These are phyloP conservation scores for Cenchrus fungigraminus DNA, from an alignment of 176 grass and related monocot species.

Conservation along the genomic window DNA sequence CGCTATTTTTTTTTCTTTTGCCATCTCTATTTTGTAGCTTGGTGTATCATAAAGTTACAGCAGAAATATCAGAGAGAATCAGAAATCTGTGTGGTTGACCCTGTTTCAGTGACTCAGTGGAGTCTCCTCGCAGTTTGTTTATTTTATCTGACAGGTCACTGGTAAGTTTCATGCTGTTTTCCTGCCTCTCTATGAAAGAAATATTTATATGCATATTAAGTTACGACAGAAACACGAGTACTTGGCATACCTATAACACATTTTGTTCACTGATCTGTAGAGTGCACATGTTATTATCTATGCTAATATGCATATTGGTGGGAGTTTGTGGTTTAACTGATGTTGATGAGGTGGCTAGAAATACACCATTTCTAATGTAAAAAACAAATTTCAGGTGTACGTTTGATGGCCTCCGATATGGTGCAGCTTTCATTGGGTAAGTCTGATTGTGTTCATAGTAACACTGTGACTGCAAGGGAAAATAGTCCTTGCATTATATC, in stretches of 20 bases:
- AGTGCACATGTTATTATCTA: neutral
- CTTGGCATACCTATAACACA: neutral
- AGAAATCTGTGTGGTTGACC: slow-evolving; percentile 55
- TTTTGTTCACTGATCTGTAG: slow-evolving; percentile 16
- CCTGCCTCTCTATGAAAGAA: slow-evolving; percentile 14
- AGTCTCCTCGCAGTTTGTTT: slow-evolving; percentile 85
- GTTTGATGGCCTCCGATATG: slow-evolving; percentile 94
- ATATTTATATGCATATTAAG: slow-evolving; percentile 7
- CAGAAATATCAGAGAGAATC: slow-evolving; percentile 45
- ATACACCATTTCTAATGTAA: slow-evolving; percentile 33
- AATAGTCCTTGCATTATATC: slow-evolving; percentile 6
- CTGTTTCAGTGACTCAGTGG: slow-evolving; percentile 80
- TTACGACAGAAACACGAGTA: neutral
- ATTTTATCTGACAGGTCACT: slow-evolving; percentile 93
- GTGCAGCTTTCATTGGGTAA: slow-evolving; percentile 96
- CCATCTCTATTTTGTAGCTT: slow-evolving; percentile 63
- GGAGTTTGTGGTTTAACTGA: slow-evolving; percentile 15
- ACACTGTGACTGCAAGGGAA: slow-evolving; percentile 14
- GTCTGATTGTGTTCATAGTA: slow-evolving; percentile 34
- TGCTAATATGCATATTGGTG: neutral
- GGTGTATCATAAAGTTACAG: slow-evolving; percentile 73
- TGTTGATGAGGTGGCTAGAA: slow-evolving; percentile 11
- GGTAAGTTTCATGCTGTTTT: slow-evolving; percentile 60
- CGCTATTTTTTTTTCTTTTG: neutral
- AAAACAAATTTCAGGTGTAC: slow-evolving; percentile 71